Evolutionary conservation across 1,139 yeast genomes (phyloP).

Genomic region (Kazachstania sp.): DNA sequence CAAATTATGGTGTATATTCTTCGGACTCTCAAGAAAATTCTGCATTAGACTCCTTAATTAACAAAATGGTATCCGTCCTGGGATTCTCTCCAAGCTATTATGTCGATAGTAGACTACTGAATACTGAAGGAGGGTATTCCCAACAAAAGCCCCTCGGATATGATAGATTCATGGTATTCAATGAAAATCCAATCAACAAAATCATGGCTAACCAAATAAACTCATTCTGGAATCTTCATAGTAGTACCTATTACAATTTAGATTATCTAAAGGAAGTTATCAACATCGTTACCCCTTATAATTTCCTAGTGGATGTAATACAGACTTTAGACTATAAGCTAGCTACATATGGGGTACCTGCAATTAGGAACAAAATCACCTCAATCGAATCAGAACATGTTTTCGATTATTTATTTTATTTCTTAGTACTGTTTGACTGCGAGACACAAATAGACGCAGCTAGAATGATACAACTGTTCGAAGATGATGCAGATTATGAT

Average conservation of each 20-base stretch:
- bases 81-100: conserved; percentile 24
- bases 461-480: conserved; percentile 19
- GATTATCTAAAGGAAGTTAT: conserved; percentile 27
- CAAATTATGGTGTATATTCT: conserved; percentile 28
- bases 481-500: conserved; percentile 7
- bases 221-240: conserved; percentile 31
- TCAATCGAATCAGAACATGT: conserved; percentile 23
- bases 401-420: conserved; percentile 26
- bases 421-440: conserved; percentile 26
- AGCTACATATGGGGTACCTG: conserved; percentile 21
- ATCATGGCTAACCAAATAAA: conserved; percentile 30
- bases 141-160: conserved; percentile 26
- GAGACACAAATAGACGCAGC: conserved; percentile 19
- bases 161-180: conserved; percentile 19
- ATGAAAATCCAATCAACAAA: conserved; percentile 27
- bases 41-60: conserved; percentile 21
- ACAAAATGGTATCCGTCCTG: conserved; percentile 18
- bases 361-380: conserved; percentile 18
- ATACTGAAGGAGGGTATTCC: conserved; percentile 21
- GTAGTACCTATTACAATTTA: conserved; percentile 30
- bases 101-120: conserved; percentile 22
- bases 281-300: conserved; percentile 21
- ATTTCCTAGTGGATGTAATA: conserved; percentile 24
- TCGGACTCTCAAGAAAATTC: conserved; percentile 27
- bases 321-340: conserved; percentile 24